Evolutionary conservation across 495 filamentous ascomycete genomes (phyloP).

Genomic region (Annulohypoxylon stygium): DNA sequence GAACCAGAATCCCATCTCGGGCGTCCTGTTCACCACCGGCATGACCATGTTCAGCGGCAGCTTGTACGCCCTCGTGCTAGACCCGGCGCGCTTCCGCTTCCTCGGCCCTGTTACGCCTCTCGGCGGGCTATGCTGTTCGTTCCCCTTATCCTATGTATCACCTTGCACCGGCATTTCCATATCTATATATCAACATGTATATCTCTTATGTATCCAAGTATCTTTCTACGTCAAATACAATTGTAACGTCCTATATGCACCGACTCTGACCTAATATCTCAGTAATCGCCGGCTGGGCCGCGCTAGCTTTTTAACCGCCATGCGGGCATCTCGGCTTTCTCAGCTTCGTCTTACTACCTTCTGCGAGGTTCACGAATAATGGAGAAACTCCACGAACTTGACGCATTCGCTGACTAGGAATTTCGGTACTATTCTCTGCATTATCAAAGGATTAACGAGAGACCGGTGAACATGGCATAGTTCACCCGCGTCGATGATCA

Average conservation of each 20-base stretch:
- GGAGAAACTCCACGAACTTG: background rate
- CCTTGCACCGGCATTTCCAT: no score
- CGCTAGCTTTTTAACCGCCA: constrained; percentile 38
- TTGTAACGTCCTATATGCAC: background rate
- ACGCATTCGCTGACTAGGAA: background rate
- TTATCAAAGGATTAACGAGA: background rate
- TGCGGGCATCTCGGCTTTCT: no score
- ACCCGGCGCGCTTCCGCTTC: constrained; percentile 66
- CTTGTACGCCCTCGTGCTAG: constrained; percentile 70
- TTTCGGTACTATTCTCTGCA: background rate
- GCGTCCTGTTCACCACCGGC: constrained; percentile 59
- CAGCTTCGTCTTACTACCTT: background rate
- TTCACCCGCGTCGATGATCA: background rate
- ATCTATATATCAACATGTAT: background rate
- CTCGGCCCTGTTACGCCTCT: constrained; percentile 71
- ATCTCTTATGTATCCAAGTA: background rate
- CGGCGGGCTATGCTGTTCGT: constrained; percentile 64
- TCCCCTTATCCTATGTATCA: background rate
- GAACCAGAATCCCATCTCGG: constrained; percentile 54
- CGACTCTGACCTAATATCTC: background rate
- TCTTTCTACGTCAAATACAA: no score
- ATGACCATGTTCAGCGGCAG: constrained; percentile 71
- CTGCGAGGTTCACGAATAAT: background rate
- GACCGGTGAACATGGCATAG: no score
- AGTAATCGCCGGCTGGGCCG: constrained; percentile 50